Evolutionary conservation across 2,329 filamentous ascomycete genomes (phyloP).

Genomic region (Thelonectria blattea): DNA sequence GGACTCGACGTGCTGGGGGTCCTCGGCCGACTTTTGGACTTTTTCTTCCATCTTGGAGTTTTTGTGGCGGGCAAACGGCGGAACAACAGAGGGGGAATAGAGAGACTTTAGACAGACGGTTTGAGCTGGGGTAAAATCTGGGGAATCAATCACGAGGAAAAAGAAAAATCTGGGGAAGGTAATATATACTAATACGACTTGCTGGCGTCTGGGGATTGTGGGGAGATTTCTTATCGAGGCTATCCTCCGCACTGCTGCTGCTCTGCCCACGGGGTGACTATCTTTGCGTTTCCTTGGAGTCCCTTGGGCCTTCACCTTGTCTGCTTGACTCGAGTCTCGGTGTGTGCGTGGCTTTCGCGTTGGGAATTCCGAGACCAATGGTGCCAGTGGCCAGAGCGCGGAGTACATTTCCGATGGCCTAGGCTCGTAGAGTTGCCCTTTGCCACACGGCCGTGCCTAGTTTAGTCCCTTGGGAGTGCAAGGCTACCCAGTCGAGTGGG

Average conservation of each 20-base stretch:
- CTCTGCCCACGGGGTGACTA: neutral
- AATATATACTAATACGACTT: slow-evolving; percentile 1
- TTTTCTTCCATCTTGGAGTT: slow-evolving; percentile 7
- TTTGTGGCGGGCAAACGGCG: neutral
- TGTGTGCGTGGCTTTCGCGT: neutral
- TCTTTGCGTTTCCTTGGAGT: too few species aligned
- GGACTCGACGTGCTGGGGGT: slow-evolving; percentile 1
- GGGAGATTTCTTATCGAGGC: neutral
- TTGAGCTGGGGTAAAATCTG: neutral
- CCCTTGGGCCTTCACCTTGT: too few species aligned
- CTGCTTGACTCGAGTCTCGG: neutral
- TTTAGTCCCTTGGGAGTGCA: neutral
- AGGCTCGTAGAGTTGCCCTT: neutral
- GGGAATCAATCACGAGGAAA: slow-evolving; percentile 2
- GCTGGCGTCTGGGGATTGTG: slow-evolving; percentile 1
- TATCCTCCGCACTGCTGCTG: neutral
- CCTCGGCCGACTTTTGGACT: neutral
- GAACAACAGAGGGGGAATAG: neutral
- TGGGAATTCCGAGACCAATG: neutral
- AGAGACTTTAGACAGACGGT: too few species aligned
- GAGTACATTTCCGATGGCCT: neutral
- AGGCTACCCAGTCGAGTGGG: neutral
- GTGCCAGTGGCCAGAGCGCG: neutral
- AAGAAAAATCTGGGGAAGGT: slow-evolving; percentile 9
- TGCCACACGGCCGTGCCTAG: neutral